Evolutionary conservation across 2,329 filamentous ascomycete genomes (phyloP).

Genomic region (Arthrobotrys pseudoclavata): DNA sequence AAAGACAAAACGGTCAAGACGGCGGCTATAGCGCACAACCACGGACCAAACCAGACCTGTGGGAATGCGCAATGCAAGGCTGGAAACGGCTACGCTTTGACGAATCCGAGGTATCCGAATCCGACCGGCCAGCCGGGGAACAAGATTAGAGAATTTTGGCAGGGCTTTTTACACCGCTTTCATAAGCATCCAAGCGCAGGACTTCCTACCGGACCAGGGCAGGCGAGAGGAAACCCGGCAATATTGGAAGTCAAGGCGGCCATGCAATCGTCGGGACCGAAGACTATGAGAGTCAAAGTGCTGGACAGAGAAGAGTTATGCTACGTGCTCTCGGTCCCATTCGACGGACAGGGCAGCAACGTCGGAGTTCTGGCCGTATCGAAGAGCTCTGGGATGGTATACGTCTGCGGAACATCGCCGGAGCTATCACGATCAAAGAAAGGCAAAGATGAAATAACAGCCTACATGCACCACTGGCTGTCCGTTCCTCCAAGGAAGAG

Average conservation of each 20-base stretch:
- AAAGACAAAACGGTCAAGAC: constrained; percentile 48
- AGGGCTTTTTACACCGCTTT: constrained; percentile 40
- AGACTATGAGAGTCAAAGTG: constrained; percentile 40
- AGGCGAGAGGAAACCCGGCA: constrained; percentile 30
- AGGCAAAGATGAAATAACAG: constrained; percentile 19
- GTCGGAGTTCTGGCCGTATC: constrained; percentile 45
- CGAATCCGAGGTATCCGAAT: constrained; percentile 22
- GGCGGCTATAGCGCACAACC: constrained; percentile 42
- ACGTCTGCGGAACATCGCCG: constrained; percentile 42
- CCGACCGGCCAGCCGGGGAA: constrained; percentile 14
- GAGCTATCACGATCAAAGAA: constrained; percentile 11
- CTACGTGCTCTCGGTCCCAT: constrained; percentile 41
- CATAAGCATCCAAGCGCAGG: constrained; percentile 25
- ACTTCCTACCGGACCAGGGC: not conserved
- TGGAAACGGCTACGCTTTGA: constrained; percentile 2
- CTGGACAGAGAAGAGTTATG: constrained; percentile 34
- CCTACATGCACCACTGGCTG: constrained; percentile 59
- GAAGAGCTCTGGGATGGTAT: constrained; percentile 26
- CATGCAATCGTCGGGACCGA: constrained; percentile 20
- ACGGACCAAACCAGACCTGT: constrained; percentile 28
- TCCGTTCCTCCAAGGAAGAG: constrained; percentile 33
- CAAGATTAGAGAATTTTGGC: constrained; percentile 40
- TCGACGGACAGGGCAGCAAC: constrained; percentile 30
- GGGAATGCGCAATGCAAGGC: constrained; percentile 12
- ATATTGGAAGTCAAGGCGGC: constrained; percentile 45